Conservation (phyloP, 2,329 filamentous ascomycete species). For the Claviceps africana region DNA sequence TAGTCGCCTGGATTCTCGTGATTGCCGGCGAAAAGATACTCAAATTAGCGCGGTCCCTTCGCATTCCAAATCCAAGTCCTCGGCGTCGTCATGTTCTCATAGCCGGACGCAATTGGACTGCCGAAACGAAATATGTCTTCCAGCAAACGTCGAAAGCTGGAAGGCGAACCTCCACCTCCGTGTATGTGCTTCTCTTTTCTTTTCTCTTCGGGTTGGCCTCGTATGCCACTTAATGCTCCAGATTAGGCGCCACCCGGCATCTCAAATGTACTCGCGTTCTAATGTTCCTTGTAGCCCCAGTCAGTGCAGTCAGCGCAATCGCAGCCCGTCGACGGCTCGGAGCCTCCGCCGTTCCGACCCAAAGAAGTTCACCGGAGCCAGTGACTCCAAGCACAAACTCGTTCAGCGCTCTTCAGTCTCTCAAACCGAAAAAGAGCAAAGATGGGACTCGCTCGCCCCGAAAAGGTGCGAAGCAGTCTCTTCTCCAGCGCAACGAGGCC, state of each 20-base stretch:
- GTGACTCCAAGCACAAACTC: slow-evolving; percentile 13
- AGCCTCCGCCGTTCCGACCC: slow-evolving; percentile 6
- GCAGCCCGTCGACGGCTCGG: slow-evolving; percentile 20
- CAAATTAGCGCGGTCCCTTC: background rate
- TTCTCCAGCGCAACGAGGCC: slow-evolving; percentile 1
- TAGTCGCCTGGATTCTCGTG: too few species aligned
- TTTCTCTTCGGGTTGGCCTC: background rate
- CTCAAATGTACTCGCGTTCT: background rate
- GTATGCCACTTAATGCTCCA: background rate
- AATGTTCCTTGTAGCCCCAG: slow-evolving; percentile 7
- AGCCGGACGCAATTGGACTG: background rate
- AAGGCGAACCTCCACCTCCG: slow-evolving; percentile 14
- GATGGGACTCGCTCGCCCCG: slow-evolving; percentile 8
- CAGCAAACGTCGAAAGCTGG: slow-evolving; percentile 22
- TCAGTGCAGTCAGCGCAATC: slow-evolving; percentile 24
- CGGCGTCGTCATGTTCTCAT: background rate
- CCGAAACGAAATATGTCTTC: slow-evolving; percentile 11
- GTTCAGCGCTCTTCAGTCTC: slow-evolving; percentile 16
- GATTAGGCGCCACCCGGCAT: background rate
- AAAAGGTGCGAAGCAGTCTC: slow-evolving; percentile 6
- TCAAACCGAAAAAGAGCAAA: slow-evolving; percentile 5
- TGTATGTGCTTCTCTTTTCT: slow-evolving; percentile 13
- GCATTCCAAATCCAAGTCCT: background rate
- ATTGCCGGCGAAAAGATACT: background rate
- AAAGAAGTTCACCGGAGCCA: slow-evolving; percentile 9